Evolutionary conservation across 1,284 basidiomycete species (phyloP).

Genomic region (Baeospora myosura): DNA sequence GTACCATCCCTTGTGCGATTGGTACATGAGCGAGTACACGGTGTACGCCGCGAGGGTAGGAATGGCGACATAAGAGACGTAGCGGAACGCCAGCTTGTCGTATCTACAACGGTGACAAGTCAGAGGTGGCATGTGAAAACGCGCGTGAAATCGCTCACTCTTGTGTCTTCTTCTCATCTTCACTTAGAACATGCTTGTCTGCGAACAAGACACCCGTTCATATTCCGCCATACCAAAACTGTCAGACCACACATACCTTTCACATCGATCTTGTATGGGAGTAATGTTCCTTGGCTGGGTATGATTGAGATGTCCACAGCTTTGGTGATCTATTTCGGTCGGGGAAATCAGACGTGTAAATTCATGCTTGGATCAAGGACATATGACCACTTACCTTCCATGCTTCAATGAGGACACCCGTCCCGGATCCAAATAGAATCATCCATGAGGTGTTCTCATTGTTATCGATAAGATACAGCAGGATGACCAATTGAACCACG

Average conservation of each 20-base stretch:
- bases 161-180: conserved; percentile 97
- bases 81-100: conserved; percentile 83
- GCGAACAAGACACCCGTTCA: conserved; percentile 8
- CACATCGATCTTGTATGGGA: conserved; percentile 80
- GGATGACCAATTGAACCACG: conserved; percentile 82
- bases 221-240: conserved; percentile 8
- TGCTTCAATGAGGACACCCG: conserved; percentile 86
- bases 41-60: conserved; percentile 85
- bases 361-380: conserved; percentile 10
- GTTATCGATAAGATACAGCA: conserved; percentile 92
- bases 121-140: conserved; percentile 5
- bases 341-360: not conserved
- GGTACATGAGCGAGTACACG: conserved; percentile 83
- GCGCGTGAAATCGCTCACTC: conserved; percentile 56
- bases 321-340: conserved; percentile 58
- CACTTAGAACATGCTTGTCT: conserved; percentile 90
- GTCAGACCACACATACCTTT: conserved; percentile 46
- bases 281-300: conserved; percentile 47
- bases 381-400: conserved; percentile 71
- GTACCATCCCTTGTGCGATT: conserved; percentile 91
- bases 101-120: conserved; percentile 42
- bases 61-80: conserved; percentile 82
- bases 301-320: conserved; percentile 79
- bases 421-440: conserved; percentile 85
- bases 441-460: conserved; percentile 94